phyloP scores from a whole-genome alignment of 129 eudicot genomes.

The Arctium minus region DNA sequence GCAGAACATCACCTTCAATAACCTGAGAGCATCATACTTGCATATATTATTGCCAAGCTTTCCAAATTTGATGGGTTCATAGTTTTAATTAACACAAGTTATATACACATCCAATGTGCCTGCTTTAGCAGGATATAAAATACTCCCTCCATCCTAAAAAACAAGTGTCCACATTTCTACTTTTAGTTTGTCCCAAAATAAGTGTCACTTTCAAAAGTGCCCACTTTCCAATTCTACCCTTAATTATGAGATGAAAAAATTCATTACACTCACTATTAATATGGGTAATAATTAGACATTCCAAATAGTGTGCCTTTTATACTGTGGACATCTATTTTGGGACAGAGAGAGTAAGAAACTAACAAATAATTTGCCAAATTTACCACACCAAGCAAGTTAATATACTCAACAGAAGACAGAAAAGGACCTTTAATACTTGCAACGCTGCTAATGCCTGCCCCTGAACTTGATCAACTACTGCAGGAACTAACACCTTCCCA shows the following conservation, averaged over 20 bases:
- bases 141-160: not conserved
- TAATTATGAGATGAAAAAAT: not conserved
- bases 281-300: not conserved
- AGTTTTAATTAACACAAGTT: not conserved
- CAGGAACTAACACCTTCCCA: constrained; percentile 93
- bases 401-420: not conserved
- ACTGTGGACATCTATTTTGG: not conserved
- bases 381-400: not conserved
- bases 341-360: not conserved
- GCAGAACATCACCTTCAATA: constrained; percentile 86
- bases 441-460: constrained; percentile 89
- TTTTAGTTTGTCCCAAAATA: not conserved
- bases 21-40: constrained; percentile 51
- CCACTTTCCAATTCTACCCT: not conserved
- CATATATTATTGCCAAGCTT: constrained; percentile 10
- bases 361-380: not conserved
- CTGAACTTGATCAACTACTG: constrained; percentile 81
- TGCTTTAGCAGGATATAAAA: not conserved
- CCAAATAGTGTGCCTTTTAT: not conserved
- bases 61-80: not conserved
- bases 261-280: not conserved
- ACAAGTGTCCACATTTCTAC: not conserved
- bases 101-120: not conserved
- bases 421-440: constrained; percentile 83
- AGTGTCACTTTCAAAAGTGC: not conserved